Conservation (phyloP, 106 monocot genomes). For the Narthecium ossifragum region DNA sequence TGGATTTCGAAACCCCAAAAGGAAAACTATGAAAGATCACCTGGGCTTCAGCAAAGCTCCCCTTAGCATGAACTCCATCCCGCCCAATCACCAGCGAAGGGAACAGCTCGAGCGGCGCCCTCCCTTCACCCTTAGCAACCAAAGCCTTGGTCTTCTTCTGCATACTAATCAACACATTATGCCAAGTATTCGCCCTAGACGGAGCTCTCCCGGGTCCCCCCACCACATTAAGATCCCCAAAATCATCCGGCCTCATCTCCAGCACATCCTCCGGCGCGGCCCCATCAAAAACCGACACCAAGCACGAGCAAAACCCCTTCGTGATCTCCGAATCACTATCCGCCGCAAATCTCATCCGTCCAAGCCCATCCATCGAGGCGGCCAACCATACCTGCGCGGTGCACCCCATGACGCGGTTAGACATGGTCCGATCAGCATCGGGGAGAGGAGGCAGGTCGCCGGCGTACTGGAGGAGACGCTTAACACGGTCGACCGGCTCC, state of each 20-base stretch:
- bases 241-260: conserved; percentile 49
- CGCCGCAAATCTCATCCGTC: conserved; percentile 69
- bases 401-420: conserved; percentile 93
- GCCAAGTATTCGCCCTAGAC: conserved; percentile 89
- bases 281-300: conserved; percentile 66
- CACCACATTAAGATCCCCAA: conserved; percentile 55
- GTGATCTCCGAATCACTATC: conserved; percentile 97
- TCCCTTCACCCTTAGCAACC: conserved; percentile 52
- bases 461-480: conserved; percentile 69
- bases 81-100: conserved; percentile 66
- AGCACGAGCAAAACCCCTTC: conserved; percentile 76
- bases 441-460: conserved; percentile 45
- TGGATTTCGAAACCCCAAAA: too few relatives aligned
- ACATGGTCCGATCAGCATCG: conserved; percentile 25
- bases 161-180: conserved; percentile 84
- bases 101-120: conserved; percentile 41
- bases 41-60: conserved; percentile 97
- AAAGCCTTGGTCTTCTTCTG: conserved; percentile 81
- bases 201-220: conserved; percentile 32
- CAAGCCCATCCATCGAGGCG: conserved; percentile 20
- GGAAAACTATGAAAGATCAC: conserved; percentile 28
- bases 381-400: conserved; percentile 83
- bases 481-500: conserved; percentile 68
- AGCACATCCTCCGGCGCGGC: conserved; percentile 76
- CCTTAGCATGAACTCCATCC: conserved; percentile 58